These are phyloP conservation scores for Yarrowia sp. DNA, from an alignment of 805 yeast species.

Conservation along the genomic window DNA sequence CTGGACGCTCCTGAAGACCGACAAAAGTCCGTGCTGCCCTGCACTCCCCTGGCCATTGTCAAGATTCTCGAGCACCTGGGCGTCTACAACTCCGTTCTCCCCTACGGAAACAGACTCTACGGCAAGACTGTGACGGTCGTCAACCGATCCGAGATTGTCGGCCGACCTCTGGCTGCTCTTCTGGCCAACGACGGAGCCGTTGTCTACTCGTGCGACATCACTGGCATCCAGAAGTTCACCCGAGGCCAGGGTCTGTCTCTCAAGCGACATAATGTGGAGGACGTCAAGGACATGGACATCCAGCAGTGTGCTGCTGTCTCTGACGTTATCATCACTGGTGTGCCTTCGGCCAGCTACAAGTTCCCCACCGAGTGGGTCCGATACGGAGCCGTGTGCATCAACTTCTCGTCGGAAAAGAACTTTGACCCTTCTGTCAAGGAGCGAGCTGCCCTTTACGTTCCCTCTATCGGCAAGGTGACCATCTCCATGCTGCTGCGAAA, in stretches of 20 bases:
- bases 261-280: constrained; percentile 81
- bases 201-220: constrained; percentile 89
- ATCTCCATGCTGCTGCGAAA: constrained; percentile 93
- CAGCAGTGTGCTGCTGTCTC: constrained; percentile 58
- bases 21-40: constrained; percentile 88
- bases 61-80: constrained; percentile 90
- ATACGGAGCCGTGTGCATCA: constrained; percentile 89
- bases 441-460: constrained; percentile 90
- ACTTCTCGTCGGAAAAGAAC: constrained; percentile 88
- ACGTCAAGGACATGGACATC: constrained; percentile 49
- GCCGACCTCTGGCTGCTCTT: constrained; percentile 94
- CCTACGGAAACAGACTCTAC: constrained; percentile 89
- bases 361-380: constrained; percentile 82
- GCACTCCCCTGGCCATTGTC: constrained; percentile 95
- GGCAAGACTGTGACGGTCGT: constrained; percentile 92
- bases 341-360: constrained; percentile 82
- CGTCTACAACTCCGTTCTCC: constrained; percentile 79
- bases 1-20: constrained; percentile 70
- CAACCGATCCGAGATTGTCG: constrained; percentile 95
- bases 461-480: constrained; percentile 95
- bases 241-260: constrained; percentile 89
- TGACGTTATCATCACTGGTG: constrained; percentile 96
- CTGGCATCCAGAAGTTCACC: constrained; percentile 87
- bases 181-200: constrained; percentile 97
- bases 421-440: constrained; percentile 79